These are phyloP conservation scores for Leccinum sublutescens DNA, from an alignment of 768 basidiomycete genomes.

Conservation along the genomic window DNA sequence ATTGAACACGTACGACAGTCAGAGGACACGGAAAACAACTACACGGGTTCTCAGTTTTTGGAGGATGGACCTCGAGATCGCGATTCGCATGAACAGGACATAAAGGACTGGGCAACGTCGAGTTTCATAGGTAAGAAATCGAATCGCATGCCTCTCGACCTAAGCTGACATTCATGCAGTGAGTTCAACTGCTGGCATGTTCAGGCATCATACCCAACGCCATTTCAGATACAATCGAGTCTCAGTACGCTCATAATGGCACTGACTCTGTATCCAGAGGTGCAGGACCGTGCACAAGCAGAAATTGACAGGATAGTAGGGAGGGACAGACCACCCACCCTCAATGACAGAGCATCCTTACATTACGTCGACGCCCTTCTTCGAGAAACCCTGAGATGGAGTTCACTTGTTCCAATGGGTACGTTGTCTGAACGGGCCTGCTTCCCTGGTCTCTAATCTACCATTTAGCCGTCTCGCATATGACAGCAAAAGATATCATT, in stretches of 20 bases:
- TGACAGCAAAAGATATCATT: conserved; percentile 36
- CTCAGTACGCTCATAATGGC: conserved; percentile 19
- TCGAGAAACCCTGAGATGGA: conserved; percentile 24
- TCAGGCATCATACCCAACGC: background rate
- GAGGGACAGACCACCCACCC: conserved; percentile 14
- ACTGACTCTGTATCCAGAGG: conserved; percentile 23
- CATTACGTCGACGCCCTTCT: conserved; percentile 24
- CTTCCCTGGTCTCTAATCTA: background rate
- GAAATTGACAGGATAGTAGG: conserved; percentile 20
- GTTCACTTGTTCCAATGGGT: conserved; percentile 22
- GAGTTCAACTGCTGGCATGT: background rate
- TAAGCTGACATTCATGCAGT: conserved; percentile 21
- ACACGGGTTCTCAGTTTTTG: conserved; percentile 23
- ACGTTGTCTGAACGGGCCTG: background rate
- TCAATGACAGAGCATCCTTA: conserved; percentile 19
- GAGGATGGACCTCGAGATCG: conserved; percentile 4
- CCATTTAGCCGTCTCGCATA: conserved; percentile 28
- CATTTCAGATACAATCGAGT: conserved; percentile 14
- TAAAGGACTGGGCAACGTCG: conserved; percentile 19
- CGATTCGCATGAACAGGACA: conserved; percentile 15
- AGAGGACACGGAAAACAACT: conserved; percentile 19
- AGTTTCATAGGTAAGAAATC: conserved; percentile 20
- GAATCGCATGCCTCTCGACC: background rate
- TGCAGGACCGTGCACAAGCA: conserved; percentile 21
- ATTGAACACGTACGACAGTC: conserved; percentile 10